Evolutionary conservation across 768 basidiomycete genomes (phyloP), one percentile per base, ranked within the genome.

Genomic region (Auricularia sp.): DNA sequence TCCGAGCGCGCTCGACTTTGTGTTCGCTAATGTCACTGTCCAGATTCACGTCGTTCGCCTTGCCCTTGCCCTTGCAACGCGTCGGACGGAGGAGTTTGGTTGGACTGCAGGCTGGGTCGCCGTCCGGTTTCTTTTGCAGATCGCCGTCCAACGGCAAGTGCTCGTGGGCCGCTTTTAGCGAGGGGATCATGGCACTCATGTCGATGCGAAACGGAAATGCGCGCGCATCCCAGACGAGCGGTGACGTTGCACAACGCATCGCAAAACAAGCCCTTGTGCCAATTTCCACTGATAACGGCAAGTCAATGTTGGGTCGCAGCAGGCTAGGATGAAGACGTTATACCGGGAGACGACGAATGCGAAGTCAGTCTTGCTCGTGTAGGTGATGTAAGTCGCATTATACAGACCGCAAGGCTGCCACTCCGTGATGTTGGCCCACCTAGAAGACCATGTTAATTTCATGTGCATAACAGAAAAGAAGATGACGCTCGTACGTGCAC

Each of bases 261-360:
- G 69, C 93, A 94, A 70, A 93, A 94, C 0, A 85, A 72, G 7
- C 88, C 89, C 16, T 83, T 72, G 18, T 74, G 79, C 70, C 93
- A 96, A 72, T 93, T 89, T 42, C 83, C 86, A 44, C 88, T 88
- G 69, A 35, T 62, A 23, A 6, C 29, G 7, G 23, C 23, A 5
- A 12, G 47, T 59, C 7, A 59, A 23, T 23, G 3, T 8, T 6
- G 3, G 56, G 34, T 14, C 21, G 60, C 11, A 18, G n/a, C 34
- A 34, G 18, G 16, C 59, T 8, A 2, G 36, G 7, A 23, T 18
- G 14, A 5, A 72, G 78, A 36, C 23, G 23, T 23, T 23, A 23
- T 70, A 90, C 91, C 91, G 83, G 64, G 91, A 93, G 2, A 93
- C 85, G 62, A 93, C 86, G 72, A 90, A 84, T 54, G 88, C 81